Conservation (phyloP, 768 basidiomycete species). For the Boletus tylopilopsis region DNA sequence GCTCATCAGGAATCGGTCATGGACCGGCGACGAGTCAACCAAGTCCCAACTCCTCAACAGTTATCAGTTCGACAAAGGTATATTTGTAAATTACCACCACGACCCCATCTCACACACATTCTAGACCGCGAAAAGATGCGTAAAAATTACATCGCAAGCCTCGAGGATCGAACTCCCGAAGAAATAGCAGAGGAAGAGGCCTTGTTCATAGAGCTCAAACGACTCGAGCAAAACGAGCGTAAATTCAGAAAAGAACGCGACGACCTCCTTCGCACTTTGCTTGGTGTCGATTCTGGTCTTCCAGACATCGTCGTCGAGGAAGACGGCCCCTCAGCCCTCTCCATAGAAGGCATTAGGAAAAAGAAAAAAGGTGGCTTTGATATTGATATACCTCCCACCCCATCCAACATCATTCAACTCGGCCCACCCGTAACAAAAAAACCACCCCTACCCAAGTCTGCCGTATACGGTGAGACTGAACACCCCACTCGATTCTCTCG, state of each 20-base stretch:
- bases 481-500: neutral
- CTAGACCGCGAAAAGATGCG: slow-evolving; percentile 83
- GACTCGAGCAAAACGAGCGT: slow-evolving; percentile 91
- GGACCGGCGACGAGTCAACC: slow-evolving; percentile 74
- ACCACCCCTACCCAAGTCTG: slow-evolving; percentile 48
- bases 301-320: slow-evolving; percentile 64
- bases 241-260: slow-evolving; percentile 87
- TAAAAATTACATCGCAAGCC: slow-evolving; percentile 79
- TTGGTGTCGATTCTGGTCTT: slow-evolving; percentile 85
- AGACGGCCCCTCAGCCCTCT: slow-evolving; percentile 49
- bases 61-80: slow-evolving; percentile 88
- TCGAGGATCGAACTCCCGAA: slow-evolving; percentile 85
- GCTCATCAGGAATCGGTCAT: slow-evolving; percentile 79
- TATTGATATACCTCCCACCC: slow-evolving; percentile 31
- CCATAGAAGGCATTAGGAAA: slow-evolving; percentile 49
- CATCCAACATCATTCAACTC: slow-evolving; percentile 35
- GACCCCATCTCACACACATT: neutral
- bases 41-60: slow-evolving; percentile 65
- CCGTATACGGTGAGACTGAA: slow-evolving; percentile 48
- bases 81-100: neutral
- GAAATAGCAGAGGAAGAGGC: slow-evolving; percentile 96
- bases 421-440: slow-evolving; percentile 37
- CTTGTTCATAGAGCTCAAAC: slow-evolving; percentile 87
- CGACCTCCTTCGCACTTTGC: slow-evolving; percentile 76
- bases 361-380: slow-evolving; percentile 42